A percentile compares a stretch with the other conserved stretches of the same genome.
phyloP scores from a whole-genome alignment of 805 yeast genomes.

The Candida morakotiae region DNA sequence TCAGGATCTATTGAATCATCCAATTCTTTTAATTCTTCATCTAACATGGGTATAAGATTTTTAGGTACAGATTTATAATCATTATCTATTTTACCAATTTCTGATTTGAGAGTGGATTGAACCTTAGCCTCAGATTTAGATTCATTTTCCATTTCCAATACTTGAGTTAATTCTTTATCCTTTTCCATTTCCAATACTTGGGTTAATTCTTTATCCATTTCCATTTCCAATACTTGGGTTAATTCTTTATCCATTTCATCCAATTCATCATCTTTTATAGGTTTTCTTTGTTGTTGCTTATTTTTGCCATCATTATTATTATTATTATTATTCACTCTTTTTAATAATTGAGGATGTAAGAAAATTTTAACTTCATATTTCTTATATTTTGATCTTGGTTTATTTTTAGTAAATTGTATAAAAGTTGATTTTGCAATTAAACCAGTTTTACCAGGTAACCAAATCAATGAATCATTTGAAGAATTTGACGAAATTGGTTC shows the following conservation, averaged over 20 bases:
- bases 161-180: background rate
- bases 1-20: background rate
- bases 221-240: background rate
- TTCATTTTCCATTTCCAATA: too few relatives aligned
- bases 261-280: background rate
- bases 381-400: slow-evolving; percentile 4
- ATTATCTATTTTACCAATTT: background rate
- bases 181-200: background rate
- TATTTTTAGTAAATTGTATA: background rate
- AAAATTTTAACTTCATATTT: slow-evolving; percentile 3
- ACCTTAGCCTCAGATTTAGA: too few relatives aligned
- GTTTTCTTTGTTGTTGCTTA: background rate
- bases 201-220: background rate
- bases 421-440: background rate
- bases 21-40: slow-evolving; percentile 18
- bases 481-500: background rate
- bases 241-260: slow-evolving; percentile 1
- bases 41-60: slow-evolving; percentile 24
- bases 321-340: background rate
- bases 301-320: too few relatives aligned
- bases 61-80: slow-evolving; percentile 23
- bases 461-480: background rate
- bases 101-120: too few relatives aligned
- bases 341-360: slow-evolving; percentile 1
- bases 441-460: background rate